Percentiles rank a stretch among this genome's conserved stretches.
Evolutionary conservation across 148 eudicot species (phyloP).

Genomic region (Chenopodium suecicum): DNA sequence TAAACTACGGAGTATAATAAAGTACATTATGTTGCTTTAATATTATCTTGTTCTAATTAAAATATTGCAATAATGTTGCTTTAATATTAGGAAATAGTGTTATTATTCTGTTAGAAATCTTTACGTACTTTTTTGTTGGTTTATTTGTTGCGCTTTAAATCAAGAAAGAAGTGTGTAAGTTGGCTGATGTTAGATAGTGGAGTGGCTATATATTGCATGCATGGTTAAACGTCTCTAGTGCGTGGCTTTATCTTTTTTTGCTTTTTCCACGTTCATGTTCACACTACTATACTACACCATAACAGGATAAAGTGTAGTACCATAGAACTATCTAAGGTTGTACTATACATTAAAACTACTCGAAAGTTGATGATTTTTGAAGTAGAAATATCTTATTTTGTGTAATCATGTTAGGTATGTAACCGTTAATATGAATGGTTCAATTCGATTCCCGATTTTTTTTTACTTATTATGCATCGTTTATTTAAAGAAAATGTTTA

Average conservation of each 20-base stretch:
- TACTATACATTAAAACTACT: too few species aligned
- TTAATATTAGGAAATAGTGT: background rate
- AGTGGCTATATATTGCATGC: background rate
- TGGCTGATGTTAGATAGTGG: background rate
- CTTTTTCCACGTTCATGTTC: constrained; percentile 22
- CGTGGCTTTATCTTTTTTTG: background rate
- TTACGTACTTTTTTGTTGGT: constrained; percentile 3
- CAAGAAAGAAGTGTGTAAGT: background rate
- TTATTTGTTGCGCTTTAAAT: background rate
- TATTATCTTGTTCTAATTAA: too few species aligned
- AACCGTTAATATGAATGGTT: too few species aligned
- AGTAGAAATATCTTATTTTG: too few species aligned
- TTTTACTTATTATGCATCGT: too few species aligned
- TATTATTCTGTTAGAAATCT: background rate
- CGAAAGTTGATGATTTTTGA: too few species aligned
- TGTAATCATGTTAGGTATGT: too few species aligned
- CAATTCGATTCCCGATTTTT: too few species aligned
- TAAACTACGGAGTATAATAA: too few species aligned
- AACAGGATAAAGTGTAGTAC: background rate
- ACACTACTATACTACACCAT: background rate
- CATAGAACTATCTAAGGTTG: too few species aligned
- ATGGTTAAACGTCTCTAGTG: background rate
- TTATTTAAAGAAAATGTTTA: too few species aligned
- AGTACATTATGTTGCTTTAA: too few species aligned
- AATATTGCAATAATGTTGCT: background rate